Conservation (phyloP, 2,329 filamentous ascomycete genomes). For the Colletotrichum sublineola region DNA sequence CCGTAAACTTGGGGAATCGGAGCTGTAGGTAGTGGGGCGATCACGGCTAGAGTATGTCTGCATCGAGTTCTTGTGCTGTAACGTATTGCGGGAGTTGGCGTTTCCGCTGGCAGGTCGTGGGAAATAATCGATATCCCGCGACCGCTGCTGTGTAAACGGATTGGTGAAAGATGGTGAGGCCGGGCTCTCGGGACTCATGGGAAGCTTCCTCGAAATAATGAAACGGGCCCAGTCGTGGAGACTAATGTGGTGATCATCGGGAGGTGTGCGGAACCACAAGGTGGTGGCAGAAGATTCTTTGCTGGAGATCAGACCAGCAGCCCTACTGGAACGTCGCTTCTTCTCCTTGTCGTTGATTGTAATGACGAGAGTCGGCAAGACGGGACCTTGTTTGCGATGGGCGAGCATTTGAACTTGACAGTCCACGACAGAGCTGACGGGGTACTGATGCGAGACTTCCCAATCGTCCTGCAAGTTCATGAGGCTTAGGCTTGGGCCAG, state of each 20-base stretch:
- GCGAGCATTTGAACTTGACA: slow-evolving; percentile 71
- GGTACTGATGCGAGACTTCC: slow-evolving; percentile 68
- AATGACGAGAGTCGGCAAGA: slow-evolving; percentile 71
- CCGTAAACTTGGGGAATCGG: slow-evolving; percentile 71
- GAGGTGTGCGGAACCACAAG: slow-evolving; percentile 68
- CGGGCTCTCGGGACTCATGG: slow-evolving; percentile 66
- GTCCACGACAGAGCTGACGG: slow-evolving; percentile 64
- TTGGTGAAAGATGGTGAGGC: slow-evolving; percentile 67
- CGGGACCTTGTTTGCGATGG: slow-evolving; percentile 72
- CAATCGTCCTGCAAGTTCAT: slow-evolving; percentile 60
- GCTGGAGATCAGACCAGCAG: slow-evolving; percentile 66
- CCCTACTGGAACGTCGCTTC: slow-evolving; percentile 74
- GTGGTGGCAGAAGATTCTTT: slow-evolving; percentile 64
- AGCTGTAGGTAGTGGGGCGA: slow-evolving; percentile 65
- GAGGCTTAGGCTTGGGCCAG: slow-evolving; percentile 29
- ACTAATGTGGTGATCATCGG: slow-evolving; percentile 64
- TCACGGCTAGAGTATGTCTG: slow-evolving; percentile 64
- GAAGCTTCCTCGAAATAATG: slow-evolving; percentile 61
- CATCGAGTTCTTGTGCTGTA: slow-evolving; percentile 64
- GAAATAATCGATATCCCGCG: slow-evolving; percentile 58
- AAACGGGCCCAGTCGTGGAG: slow-evolving; percentile 72
- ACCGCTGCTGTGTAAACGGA: slow-evolving; percentile 55
- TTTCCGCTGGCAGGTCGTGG: slow-evolving; percentile 61
- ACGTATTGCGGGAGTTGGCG: slow-evolving; percentile 52
- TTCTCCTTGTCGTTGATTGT: slow-evolving; percentile 71